Evolutionary conservation across 345 rosid genomes (phyloP), one percentile per base, ranked within the genome.

Genomic region (Aquilaria yunnanensis): DNA sequence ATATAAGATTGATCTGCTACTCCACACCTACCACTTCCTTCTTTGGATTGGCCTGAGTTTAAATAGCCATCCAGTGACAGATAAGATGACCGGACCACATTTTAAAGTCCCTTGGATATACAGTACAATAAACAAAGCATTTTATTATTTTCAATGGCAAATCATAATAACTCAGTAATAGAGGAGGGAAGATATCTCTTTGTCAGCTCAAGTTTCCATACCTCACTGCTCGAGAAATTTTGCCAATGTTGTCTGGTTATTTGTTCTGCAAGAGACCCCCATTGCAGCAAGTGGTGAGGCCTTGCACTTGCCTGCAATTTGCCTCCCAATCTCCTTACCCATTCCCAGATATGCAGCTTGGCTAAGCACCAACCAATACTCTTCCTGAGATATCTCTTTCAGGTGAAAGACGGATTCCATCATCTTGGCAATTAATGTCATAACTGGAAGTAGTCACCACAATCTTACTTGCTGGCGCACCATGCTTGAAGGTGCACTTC

Each of bases 351-450:
- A 51, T 16, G 68, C 78, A 31, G 50, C 57, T 51, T 66, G 57
- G 59, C 58, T 67, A 55, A 70, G 63, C 61, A 75, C 41, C 9
- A 52, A 10, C 75, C 67, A 70, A 10, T 72, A 70, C 45, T 67
- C 70, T 41, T 75, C 72, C n/a, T 71, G 29, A 14, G 23, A 16
- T 16, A 16, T 0, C 23, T 16, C 23, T 16, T 16, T 16, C 23
- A 16, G 23, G 23, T 16, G 23, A 16, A 16, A 16, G 23, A 16
- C 23, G 23, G 23, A 16, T 16, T 16, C 23, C 23, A 16, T 16
- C 23, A 16, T 16, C 23, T 16, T 16, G 23, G 23, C 23, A 16
- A 16, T 16, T 16, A 16, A 16, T 16, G 23, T 0, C 23, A 16
- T 16, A 16, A 16, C 23, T 16, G 23, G 23, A 0, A 16, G 23